Evolutionary conservation across 2,329 filamentous ascomycete genomes (phyloP).

Genomic region (Aspergillus intermedius): DNA sequence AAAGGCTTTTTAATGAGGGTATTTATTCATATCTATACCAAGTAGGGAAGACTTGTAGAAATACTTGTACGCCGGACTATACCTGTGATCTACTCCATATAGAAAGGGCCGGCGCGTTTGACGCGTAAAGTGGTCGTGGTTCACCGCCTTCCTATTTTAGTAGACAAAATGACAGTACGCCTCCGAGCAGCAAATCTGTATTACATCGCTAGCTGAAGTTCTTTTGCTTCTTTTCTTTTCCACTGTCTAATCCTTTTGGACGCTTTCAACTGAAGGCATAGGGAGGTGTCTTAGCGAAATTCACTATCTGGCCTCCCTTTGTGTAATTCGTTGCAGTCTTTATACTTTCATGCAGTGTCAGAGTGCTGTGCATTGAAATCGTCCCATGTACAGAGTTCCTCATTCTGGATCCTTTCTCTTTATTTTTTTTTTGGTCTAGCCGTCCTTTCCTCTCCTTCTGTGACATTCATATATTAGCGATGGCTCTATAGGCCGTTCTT

Average conservation of each 20-base stretch:
- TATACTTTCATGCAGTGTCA: not conserved
- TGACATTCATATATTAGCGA: slow-evolving; percentile 2
- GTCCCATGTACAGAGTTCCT: not conserved
- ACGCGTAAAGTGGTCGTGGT: slow-evolving; percentile 17
- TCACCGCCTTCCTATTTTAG: slow-evolving; percentile 15
- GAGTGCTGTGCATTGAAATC: not conserved
- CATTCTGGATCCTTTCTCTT: not conserved
- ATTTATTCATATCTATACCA: not conserved
- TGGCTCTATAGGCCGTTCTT: slow-evolving; percentile 9
- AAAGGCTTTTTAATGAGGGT: not conserved
- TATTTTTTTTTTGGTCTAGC: not conserved
- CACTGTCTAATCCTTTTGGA: not conserved
- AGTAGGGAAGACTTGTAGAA: not conserved
- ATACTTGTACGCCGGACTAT: not conserved
- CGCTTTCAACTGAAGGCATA: not conserved
- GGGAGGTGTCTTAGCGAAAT: not conserved
- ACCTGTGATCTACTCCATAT: not conserved
- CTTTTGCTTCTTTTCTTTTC: not conserved
- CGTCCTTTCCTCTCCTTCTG: not conserved
- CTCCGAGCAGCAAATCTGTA: not conserved
- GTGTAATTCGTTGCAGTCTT: not conserved
- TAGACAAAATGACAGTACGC: not conserved
- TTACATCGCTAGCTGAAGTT: not conserved
- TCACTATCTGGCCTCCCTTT: not conserved
- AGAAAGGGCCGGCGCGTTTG: slow-evolving; percentile 8